phyloP scores from a whole-genome alignment of 2,329 filamentous ascomycete species.

The Rhytidhysteron rufulum region DNA sequence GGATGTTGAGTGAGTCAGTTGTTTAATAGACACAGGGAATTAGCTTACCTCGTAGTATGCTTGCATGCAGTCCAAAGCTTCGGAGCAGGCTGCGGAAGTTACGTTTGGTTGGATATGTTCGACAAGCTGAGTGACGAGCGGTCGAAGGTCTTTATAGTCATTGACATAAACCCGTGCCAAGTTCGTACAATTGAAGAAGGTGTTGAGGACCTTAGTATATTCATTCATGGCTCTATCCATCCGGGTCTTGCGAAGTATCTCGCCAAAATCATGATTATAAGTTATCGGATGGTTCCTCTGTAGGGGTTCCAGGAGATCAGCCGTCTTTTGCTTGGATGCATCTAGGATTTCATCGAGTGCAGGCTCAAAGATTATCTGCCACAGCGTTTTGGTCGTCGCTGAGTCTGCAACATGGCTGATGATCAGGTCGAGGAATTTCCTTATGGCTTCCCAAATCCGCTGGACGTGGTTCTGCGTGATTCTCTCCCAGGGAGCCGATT shows the following conservation, averaged over 20 bases:
- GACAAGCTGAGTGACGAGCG: slow-evolving; percentile 10
- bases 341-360: slow-evolving; percentile 19
- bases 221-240: slow-evolving; percentile 15
- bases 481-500: not conserved
- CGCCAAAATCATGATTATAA: slow-evolving; percentile 37
- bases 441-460: slow-evolving; percentile 14
- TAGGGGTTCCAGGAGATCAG: not conserved
- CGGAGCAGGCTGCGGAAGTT: slow-evolving; percentile 34
- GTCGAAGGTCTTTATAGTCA: slow-evolving; percentile 8
- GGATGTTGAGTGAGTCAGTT: too few species aligned
- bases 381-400: slow-evolving; percentile 17
- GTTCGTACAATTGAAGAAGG: slow-evolving; percentile 21
- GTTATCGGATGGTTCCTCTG: slow-evolving; percentile 37
- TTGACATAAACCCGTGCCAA: slow-evolving; percentile 15
- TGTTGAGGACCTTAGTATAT: slow-evolving; percentile 28
- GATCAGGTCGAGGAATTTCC: slow-evolving; percentile 15
- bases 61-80: slow-evolving; percentile 40
- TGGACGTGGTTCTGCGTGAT: slow-evolving; percentile 10
- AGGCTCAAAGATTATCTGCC: slow-evolving; percentile 13
- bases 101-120: slow-evolving; percentile 30
- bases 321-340: slow-evolving; percentile 5
- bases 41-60: slow-evolving; percentile 45
- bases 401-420: slow-evolving; percentile 8
- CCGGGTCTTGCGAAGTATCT: slow-evolving; percentile 30
- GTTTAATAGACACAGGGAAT: too few species aligned